Evolutionary conservation across 2,329 filamentous ascomycete species (phyloP).

Genomic region (Aspergillus sp.): DNA sequence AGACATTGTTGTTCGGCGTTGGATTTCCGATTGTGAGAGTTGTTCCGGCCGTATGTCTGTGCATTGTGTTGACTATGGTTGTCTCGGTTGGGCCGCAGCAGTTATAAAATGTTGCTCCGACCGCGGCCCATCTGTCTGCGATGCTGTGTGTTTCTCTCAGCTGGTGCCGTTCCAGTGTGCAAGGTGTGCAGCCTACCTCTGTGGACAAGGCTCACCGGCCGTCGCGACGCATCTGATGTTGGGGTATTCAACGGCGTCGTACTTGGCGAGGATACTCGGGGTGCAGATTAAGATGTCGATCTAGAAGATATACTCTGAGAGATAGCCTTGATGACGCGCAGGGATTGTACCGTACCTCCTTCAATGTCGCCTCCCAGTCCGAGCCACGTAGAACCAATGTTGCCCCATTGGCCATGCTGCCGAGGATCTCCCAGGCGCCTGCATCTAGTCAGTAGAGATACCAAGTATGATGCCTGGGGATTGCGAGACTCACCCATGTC

Average conservation of each 20-base stretch:
- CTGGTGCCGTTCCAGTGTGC: no score
- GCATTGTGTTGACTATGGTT: constrained; percentile 21
- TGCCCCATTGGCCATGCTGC: constrained; percentile 9
- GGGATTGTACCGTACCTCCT: constrained; percentile 3
- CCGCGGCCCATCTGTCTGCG: constrained; percentile 17
- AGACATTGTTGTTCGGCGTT: constrained; percentile 19
- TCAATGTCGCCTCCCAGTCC: constrained; percentile 13
- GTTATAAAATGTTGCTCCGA: constrained; percentile 15
- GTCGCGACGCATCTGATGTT: constrained; percentile 19
- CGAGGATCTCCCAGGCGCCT: constrained; percentile 20
- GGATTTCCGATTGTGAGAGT: constrained; percentile 17
- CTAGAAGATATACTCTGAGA: background rate
- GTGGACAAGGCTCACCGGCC: constrained; percentile 16
- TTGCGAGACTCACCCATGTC: constrained; percentile 16
- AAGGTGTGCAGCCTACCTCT: constrained; percentile 7
- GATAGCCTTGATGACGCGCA: background rate
- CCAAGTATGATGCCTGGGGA: no score
- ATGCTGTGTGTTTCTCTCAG: constrained; percentile 2
- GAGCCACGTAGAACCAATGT: constrained; percentile 13
- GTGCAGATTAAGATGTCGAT: constrained; percentile 20
- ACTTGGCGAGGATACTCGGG: constrained; percentile 16
- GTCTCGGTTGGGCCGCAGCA: constrained; percentile 19
- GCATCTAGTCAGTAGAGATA: background rate
- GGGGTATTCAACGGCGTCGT: constrained; percentile 10
- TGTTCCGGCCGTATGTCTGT: constrained; percentile 9